A percentile compares a stretch with the other conserved stretches of the same genome.
Evolutionary conservation across 352 stramenopile species (phyloP).

Genomic region (Pythium aquatile): DNA sequence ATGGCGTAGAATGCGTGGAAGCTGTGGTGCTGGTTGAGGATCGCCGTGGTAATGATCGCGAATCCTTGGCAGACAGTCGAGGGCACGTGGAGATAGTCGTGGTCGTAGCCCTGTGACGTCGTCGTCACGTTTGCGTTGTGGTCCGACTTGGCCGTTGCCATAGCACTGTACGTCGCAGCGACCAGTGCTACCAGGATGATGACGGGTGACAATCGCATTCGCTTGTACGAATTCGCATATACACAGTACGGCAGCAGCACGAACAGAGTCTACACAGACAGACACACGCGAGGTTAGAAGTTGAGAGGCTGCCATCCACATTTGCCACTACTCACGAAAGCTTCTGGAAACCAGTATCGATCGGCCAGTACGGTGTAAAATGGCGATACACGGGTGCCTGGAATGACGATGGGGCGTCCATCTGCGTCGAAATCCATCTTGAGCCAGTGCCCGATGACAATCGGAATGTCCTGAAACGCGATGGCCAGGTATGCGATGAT

Average conservation of each 20-base stretch:
- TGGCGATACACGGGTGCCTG: slow-evolving; percentile 11
- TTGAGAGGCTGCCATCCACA: background rate
- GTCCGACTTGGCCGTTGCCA: slow-evolving; percentile 31
- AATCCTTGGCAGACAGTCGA: slow-evolving; percentile 44
- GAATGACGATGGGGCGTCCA: slow-evolving; percentile 22
- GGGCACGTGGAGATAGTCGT: slow-evolving; percentile 56
- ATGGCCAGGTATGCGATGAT: slow-evolving; percentile 42
- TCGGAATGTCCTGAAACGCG: slow-evolving; percentile 41
- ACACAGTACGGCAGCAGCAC: slow-evolving; percentile 44
- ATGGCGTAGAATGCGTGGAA: slow-evolving; percentile 59
- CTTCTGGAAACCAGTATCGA: slow-evolving; percentile 11
- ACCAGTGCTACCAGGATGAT: slow-evolving; percentile 29
- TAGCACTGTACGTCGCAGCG: slow-evolving; percentile 31
- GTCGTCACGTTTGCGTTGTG: slow-evolving; percentile 27
- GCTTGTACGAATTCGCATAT: slow-evolving; percentile 31
- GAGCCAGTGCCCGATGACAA: slow-evolving; percentile 38
- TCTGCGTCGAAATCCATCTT: slow-evolving; percentile 35
- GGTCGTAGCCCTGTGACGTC: slow-evolving; percentile 32
- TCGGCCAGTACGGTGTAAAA: slow-evolving; percentile 33
- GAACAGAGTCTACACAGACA: slow-evolving; percentile 27
- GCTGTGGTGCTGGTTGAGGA: slow-evolving; percentile 51
- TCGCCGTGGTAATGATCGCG: slow-evolving; percentile 39
- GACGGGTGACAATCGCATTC: slow-evolving; percentile 28
- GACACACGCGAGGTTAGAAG: background rate
- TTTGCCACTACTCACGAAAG: slow-evolving; percentile 9